Evolutionary conservation across 2,329 filamentous ascomycete species (phyloP), one percentile per base, ranked within the genome.

Genomic region (Epichloe scottii): DNA sequence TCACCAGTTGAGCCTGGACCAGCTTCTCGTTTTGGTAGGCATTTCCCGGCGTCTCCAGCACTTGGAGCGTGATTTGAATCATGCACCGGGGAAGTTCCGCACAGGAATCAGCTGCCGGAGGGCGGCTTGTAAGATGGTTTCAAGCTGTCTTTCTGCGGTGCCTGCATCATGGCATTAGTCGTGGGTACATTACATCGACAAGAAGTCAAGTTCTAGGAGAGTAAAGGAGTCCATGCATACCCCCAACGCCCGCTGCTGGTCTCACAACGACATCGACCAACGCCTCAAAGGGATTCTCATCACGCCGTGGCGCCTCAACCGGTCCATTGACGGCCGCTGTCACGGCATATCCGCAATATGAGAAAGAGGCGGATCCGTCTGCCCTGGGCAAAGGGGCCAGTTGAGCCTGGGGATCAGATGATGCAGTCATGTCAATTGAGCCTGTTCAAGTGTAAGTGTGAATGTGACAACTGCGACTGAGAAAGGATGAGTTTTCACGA

Each of bases 241-340:
- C 85, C 72, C 87, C 89, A 44, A 93, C 83, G 15, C 90, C 90
- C 56, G 85, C 82, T 37, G 86, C 84, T 46, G 91, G 91, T 65
- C 93, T 82, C 57, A 98, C 80, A 64, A 91, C 82, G 52, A 98
- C 87, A 68, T 97, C 93, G 57, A 98, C 75, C 47, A 85, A 81
- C 30, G 91, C 89, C 71, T 96, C 89, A 67, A 95, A 90, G 7
- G 93, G 86, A 58, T 93, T 81, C 66, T 97, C 89, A 64, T 98
- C 91, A 60, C 88, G 82, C 61, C 90, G 81, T 59, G 83, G 82
- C 15, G 91, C 88, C 71, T 98, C 93, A 58, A 97, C 81, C 15
- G 93, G 93, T 0, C 91, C 93, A 68, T 95, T 97, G 58, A 95
- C 89, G 14, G 88, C 84, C 51, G 85, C 87, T 50, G 94, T 79